Base-by-base conservation (phyloP, 2,329 filamentous ascomycete genomes). In the Colletotrichum scovillei region DNA sequence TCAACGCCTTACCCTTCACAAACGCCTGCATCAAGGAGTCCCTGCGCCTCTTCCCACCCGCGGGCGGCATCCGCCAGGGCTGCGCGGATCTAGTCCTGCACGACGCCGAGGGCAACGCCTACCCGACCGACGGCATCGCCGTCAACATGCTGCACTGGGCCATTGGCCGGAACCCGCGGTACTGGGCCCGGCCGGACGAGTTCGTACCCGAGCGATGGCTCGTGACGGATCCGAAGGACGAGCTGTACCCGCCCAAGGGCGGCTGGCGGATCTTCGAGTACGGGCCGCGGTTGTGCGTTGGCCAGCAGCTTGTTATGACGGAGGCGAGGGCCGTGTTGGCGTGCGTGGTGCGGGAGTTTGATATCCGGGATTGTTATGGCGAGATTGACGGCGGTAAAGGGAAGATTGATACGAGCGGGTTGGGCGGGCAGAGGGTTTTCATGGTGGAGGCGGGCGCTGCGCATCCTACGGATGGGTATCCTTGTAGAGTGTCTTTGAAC, bases 21-120 rank as follows among this genome's bases (percentile, higher is more conserved):
- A 82, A 80, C 11, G 88, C 88, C 55, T 85, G 89, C 24, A 85
- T 90, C 74, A 88, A 89, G 75, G 90, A 92, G 79, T 82, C 85
- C 0, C 80, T 91, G 22, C 84, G 89, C 11, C 77, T 91, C 42
- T 89, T 87, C 75, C 88, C 88, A 14, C 84, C 88, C 1, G 88
- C 86, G 0, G 84, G 81, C 63, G 84, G 84, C 3, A 82, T 86
- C 49, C 84, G 88, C 32, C 74, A 72, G 16, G 84, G 83, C 24
- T 77, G 72, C 38, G 74, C 74, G 22, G 83, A 84, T 57, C 78
- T 84, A 67, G 83, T 84, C n/a, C 76, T 85, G 63, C 83, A 80
- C 59, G 82, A 88, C 35, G 82, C 79, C 2, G 81, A 84, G 52
- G 86, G 86, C 14, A 81, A 80, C 52, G 75, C 81, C n/a, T 85